phyloP scores from a whole-genome alignment of 2,329 filamentous ascomycete genomes.

The Claviceps sorghi region DNA sequence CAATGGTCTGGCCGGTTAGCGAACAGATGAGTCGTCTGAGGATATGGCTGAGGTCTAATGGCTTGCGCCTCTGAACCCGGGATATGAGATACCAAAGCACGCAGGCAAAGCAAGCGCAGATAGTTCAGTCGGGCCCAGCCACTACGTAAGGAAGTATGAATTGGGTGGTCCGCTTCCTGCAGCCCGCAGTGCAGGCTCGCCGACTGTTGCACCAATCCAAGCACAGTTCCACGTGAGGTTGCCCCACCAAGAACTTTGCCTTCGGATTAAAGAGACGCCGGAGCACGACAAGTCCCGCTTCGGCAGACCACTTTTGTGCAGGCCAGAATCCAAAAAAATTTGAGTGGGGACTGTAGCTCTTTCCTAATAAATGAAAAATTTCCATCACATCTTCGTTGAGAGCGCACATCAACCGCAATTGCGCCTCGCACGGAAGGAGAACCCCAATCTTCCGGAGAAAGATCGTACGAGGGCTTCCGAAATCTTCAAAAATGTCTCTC shows the following conservation, averaged over 20 bases:
- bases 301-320: conserved; percentile 14
- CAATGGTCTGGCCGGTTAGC: not conserved
- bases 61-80: not conserved
- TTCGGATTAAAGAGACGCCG: conserved; percentile 16
- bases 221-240: conserved; percentile 11
- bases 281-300: conserved; percentile 4
- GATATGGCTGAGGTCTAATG: not conserved
- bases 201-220: not conserved
- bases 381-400: conserved; percentile 22
- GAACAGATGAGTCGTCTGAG: not conserved
- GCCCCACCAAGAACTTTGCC: not conserved
- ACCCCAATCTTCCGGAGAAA: conserved; percentile 19
- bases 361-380: conserved; percentile 26
- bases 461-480: conserved; percentile 16
- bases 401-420: conserved; percentile 23
- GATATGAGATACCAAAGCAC: not conserved
- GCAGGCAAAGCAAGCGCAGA: not conserved
- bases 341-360: conserved; percentile 22
- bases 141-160: not conserved
- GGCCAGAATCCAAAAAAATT: conserved; percentile 24
- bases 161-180: not conserved
- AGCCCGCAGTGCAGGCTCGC: not conserved
- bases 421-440: conserved; percentile 22
- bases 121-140: not conserved
- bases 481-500: conserved; percentile 54